Base-by-base conservation (phyloP, 2,329 filamentous ascomycete species). In the Blumeriella jaapii region DNA sequence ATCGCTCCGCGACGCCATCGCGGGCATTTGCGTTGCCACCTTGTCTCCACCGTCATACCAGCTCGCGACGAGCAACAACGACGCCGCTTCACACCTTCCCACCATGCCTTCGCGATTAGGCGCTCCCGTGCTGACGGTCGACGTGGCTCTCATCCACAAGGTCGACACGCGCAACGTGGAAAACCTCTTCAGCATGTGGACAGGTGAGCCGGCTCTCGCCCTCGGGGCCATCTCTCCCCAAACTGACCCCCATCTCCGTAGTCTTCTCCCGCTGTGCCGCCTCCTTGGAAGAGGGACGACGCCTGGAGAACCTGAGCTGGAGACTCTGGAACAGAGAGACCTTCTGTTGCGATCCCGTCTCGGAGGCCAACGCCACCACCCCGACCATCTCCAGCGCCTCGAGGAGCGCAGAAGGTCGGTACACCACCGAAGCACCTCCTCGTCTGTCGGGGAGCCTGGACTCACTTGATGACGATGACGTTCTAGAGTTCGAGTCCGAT, bases 161-260 rank as follows among this genome's bases (percentile, higher is more conserved):
- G 85, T 96, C 54, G 87, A 96, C 62, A 94, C 89, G 1, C 73
- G 80, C 49, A 93, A 93, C 59, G 79, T 84, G 17, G 84, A 93
- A 62, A 93, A 87, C 56, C 74, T 96, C 33, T 93, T 91, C 63
- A 87, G 83, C 66, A 93, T 96, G 74, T 94, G 87, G 86, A 89
- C 85, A 59, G 84, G 86, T 93, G 63, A 72, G 82, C 36, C 27
- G 14, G 19, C 35, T 9, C 20, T 5, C 14, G 31, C 20, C 32
- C 4, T 27, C 24, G 25, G 16, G 17, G 17, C 19, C 16, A 10
- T 22, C 20, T n/a, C n/a, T n/a, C n/a, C n/a, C n/a, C n/a, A 14
- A 31, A 34, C 40, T 39, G 31, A 19, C 19, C 20, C 9, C 14
- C 10, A 16, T n/a, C n/a, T n/a, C 9, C 41, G 26, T 55, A 91